Evolutionary conservation across 177 flowering plant species (phyloP).

Genomic region (Vitis hybrid): DNA sequence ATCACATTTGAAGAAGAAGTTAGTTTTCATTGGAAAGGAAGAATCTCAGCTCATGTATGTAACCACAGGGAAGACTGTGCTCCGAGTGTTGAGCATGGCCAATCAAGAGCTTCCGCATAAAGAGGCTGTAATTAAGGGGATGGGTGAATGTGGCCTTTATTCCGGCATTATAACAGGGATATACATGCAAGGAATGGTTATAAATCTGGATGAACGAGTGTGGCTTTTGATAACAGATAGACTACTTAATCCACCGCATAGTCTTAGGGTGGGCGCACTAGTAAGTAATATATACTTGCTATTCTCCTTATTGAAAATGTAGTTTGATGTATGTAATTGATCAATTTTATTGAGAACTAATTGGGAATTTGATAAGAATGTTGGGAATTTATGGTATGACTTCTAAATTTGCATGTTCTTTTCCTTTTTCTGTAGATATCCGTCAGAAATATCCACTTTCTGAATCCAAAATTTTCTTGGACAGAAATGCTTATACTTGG

Average conservation of each 20-base stretch:
- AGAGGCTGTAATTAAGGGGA: slow-evolving; percentile 29
- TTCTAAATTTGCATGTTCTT: neutral
- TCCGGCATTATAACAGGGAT: slow-evolving; percentile 66
- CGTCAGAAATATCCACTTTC: slow-evolving; percentile 69
- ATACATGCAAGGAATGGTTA: slow-evolving; percentile 73
- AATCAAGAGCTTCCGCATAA: slow-evolving; percentile 2
- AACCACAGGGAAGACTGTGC: slow-evolving; percentile 39
- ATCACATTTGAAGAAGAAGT: slow-evolving; percentile 70
- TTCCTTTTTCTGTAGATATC: slow-evolving; percentile 42
- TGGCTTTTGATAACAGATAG: slow-evolving; percentile 70
- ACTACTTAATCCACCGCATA: slow-evolving; percentile 41
- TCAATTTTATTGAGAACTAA: neutral
- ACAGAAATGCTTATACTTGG: slow-evolving; percentile 72
- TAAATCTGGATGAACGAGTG: slow-evolving; percentile 77
- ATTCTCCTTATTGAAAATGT: neutral
- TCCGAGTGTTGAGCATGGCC: slow-evolving; percentile 31
- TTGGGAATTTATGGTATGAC: neutral
- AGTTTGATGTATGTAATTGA: neutral
- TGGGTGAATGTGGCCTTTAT: slow-evolving; percentile 51
- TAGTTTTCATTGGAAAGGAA: slow-evolving; percentile 49
- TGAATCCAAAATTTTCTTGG: slow-evolving; percentile 72
- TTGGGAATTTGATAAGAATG: neutral
- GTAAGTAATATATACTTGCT: slow-evolving; percentile 38
- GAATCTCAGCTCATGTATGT: slow-evolving; percentile 55
- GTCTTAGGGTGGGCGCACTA: slow-evolving; percentile 73